phyloP scores from a whole-genome alignment of 192 early-diverging fungal species.

The Linderina pennispora region DNA sequence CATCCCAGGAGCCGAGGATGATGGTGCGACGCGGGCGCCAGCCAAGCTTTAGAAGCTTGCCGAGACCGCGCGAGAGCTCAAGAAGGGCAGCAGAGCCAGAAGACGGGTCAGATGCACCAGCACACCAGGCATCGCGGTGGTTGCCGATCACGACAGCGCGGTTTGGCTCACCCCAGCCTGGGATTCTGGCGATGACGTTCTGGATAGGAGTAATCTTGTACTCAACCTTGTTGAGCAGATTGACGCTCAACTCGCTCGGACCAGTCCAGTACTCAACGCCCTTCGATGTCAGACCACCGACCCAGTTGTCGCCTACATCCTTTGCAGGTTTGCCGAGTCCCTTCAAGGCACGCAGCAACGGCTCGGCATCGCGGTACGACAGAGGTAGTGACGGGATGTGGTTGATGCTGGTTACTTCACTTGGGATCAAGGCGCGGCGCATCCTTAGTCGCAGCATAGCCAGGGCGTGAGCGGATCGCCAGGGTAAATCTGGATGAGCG shows the following conservation, averaged over 20 bases:
- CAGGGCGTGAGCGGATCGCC: conserved; percentile 65
- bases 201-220: conserved; percentile 48
- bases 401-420: conserved; percentile 45
- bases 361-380: conserved; percentile 54
- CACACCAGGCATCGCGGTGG: conserved; percentile 64
- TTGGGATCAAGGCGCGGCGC: conserved; percentile 48
- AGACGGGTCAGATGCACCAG: conserved; percentile 55
- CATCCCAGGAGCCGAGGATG: conserved; percentile 59
- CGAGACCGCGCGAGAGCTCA: conserved; percentile 47
- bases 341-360: conserved; percentile 48
- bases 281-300: conserved; percentile 43
- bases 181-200: conserved; percentile 58
- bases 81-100: conserved; percentile 56
- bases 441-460: conserved; percentile 47
- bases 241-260: conserved; percentile 38
- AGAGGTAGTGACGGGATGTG: conserved; percentile 61
- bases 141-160: conserved; percentile 54
- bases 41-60: conserved; percentile 48
- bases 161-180: conserved; percentile 47
- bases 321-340: conserved; percentile 36
- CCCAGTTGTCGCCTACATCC: conserved; percentile 35
- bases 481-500: conserved; percentile 37
- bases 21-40: conserved; percentile 62
- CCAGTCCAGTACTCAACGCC: conserved; percentile 52
- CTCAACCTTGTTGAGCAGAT: conserved; percentile 49